phyloP scores from a whole-genome alignment of 345 rosid genomes.

The Dipteronia sinensis region DNA sequence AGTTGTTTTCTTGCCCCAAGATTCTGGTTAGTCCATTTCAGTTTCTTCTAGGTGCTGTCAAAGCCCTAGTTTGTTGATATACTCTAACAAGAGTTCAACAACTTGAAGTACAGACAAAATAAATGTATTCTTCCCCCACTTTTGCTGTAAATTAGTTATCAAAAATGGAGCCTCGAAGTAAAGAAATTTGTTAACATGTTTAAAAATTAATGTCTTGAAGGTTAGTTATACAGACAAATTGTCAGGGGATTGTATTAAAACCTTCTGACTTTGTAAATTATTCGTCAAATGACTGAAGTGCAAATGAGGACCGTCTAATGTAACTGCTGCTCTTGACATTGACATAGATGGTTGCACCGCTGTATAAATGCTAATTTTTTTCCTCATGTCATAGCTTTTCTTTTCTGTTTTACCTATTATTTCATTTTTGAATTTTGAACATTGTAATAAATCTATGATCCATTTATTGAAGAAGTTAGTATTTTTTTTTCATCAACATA shows the following conservation, averaged over 20 bases:
- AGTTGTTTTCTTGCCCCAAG: not conserved
- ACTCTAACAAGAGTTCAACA: not conserved
- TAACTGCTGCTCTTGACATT: not conserved
- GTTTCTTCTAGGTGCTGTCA: not conserved
- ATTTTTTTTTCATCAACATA: not conserved
- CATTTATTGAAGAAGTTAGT: not conserved
- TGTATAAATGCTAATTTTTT: not conserved
- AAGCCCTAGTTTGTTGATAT: not conserved
- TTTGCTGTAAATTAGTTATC: not conserved
- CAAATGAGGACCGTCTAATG: not conserved
- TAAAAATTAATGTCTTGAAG: not conserved
- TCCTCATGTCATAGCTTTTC: not conserved
- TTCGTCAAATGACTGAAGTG: not conserved
- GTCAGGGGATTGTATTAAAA: not conserved
- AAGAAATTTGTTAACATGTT: not conserved
- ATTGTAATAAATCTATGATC: too few species aligned
- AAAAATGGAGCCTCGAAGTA: not conserved
- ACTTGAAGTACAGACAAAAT: not conserved
- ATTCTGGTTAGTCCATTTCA: not conserved
- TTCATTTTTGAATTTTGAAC: not conserved
- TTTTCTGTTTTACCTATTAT: not conserved
- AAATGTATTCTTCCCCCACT: not conserved
- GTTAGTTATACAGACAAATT: not conserved
- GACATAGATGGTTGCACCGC: not conserved
- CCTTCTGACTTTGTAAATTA: not conserved